phyloP scores from a whole-genome alignment of 2,329 filamentous ascomycete genomes.

The Colletotrichum tropicicola region DNA sequence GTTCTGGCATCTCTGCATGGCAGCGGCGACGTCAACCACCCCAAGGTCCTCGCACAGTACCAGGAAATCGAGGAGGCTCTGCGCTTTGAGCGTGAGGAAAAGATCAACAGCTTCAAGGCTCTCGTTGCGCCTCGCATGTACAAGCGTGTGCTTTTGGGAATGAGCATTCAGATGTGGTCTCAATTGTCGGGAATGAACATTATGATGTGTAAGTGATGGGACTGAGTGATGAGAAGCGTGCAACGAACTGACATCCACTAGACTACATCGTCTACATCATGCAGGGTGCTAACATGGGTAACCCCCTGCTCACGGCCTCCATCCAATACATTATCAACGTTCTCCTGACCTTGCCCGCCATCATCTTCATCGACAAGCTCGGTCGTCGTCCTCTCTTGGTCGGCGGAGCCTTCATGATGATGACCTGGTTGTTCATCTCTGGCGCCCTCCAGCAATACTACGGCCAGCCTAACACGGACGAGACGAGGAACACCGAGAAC shows the following conservation, averaged over 20 bases:
- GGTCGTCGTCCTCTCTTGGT: conserved; percentile 67
- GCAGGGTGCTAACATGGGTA: conserved; percentile 63
- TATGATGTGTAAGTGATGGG: conserved; percentile 55
- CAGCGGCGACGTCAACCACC: conserved; percentile 61
- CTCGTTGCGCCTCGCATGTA: conserved; percentile 60
- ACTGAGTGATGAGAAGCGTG: not conserved
- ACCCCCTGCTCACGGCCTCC: conserved; percentile 65
- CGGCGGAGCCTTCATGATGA: conserved; percentile 65
- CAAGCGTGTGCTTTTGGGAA: conserved; percentile 65
- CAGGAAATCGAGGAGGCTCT: conserved; percentile 67
- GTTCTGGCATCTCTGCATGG: conserved; percentile 69
- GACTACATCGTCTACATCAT: conserved; percentile 70
- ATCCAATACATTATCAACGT: conserved; percentile 74
- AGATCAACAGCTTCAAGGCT: conserved; percentile 56
- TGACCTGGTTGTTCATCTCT: conserved; percentile 69
- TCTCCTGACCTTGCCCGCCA: conserved; percentile 65
- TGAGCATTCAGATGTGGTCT: conserved; percentile 67
- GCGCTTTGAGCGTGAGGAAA: conserved; percentile 61
- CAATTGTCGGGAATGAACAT: conserved; percentile 70
- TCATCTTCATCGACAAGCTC: conserved; percentile 66
- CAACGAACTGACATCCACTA: conserved; percentile 16
- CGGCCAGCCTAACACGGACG: conserved; percentile 57
- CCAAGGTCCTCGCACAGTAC: conserved; percentile 70
- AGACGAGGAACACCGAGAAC: conserved; percentile 47
- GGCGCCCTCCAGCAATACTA: conserved; percentile 70